A percentile compares a stretch with the other conserved stretches of the same genome.
Conservation (phyloP, 2,329 filamentous ascomycete species). For the Colletotrichum aenigma region DNA sequence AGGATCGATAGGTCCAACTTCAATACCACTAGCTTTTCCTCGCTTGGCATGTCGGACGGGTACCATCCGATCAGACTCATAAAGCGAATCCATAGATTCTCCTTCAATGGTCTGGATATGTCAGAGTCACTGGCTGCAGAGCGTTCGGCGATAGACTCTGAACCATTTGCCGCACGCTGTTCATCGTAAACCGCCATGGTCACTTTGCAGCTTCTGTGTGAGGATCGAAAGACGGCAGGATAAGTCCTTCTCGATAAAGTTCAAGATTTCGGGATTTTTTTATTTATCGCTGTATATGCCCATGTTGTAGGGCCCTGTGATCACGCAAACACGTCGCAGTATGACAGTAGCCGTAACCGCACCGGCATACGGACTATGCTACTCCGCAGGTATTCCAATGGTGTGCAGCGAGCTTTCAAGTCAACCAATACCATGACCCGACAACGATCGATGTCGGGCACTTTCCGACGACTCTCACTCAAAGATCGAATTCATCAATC, state of each 20-base stretch:
- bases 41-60: conserved; percentile 29
- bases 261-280: neutral
- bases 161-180: neutral
- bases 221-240: neutral
- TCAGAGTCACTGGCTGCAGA: neutral
- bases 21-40: conserved; percentile 36
- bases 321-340: neutral
- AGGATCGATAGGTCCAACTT: conserved; percentile 41
- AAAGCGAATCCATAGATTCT: conserved; percentile 5
- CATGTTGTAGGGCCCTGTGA: neutral
- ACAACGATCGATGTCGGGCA: neutral
- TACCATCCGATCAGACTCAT: conserved; percentile 35
- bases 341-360: neutral
- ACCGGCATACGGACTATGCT: neutral
- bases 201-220: neutral
- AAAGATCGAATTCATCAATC: neutral
- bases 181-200: neutral
- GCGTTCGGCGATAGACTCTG: neutral
- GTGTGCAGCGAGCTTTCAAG: neutral
- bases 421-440: neutral
- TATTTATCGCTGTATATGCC: neutral
- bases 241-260: neutral
- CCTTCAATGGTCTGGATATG: neutral
- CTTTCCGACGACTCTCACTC: neutral
- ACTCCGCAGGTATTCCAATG: neutral